Conservation (phyloP, 257 asterid genomes). For the Solanum appendiculatum region DNA sequence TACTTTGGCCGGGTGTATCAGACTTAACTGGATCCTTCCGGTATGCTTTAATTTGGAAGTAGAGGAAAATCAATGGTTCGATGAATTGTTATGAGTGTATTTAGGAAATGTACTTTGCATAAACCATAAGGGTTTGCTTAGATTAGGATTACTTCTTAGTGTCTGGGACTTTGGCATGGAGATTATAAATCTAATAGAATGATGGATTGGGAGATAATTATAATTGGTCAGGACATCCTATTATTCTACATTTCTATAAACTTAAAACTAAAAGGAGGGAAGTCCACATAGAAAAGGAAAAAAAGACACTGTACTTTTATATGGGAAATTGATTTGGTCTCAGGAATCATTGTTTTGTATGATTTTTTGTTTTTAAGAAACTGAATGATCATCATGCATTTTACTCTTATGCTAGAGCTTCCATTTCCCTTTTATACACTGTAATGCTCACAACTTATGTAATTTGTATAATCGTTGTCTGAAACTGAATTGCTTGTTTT, state of each 20-base stretch:
- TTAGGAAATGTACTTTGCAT: neutral
- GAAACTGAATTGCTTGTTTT: conserved; percentile 1
- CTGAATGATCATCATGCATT: neutral
- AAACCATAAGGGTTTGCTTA: neutral
- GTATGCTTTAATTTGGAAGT: conserved; percentile 19
- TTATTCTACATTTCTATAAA: neutral
- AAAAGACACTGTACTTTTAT: neutral
- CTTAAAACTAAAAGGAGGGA: neutral
- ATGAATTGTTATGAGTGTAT: neutral
- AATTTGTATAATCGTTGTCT: neutral
- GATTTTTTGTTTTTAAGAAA: neutral
- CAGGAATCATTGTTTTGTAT: neutral
- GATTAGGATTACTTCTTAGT: neutral
- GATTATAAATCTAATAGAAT: neutral
- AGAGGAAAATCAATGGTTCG: neutral
- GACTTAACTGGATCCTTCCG: conserved; percentile 98
- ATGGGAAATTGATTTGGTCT: neutral
- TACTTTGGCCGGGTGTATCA: conserved; percentile 99
- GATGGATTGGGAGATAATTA: neutral
- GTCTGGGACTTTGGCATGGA: neutral
- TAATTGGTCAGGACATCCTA: neutral
- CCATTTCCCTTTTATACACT: neutral
- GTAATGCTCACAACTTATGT: neutral
- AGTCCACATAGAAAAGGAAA: neutral
- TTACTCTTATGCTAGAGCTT: neutral